phyloP scores from a whole-genome alignment of 805 yeast genomes.

The Metschnikowia gruessii region DNA sequence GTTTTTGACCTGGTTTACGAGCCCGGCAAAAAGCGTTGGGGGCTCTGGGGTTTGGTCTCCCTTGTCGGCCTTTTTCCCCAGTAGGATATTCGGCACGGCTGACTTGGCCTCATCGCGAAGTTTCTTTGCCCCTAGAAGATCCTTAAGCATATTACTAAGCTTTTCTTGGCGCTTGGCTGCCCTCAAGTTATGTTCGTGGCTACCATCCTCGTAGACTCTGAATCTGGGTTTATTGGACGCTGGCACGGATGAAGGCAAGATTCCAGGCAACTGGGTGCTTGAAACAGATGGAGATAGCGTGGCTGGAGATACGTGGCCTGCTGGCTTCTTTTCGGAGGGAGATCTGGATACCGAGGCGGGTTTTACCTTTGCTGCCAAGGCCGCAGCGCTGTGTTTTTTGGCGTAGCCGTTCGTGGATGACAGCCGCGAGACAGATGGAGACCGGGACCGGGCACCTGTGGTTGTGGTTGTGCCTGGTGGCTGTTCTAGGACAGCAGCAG shows the following conservation, averaged over 20 bases:
- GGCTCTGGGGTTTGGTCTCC: constrained; percentile 37
- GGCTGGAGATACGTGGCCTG: constrained; percentile 11
- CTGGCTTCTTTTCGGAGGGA: constrained; percentile 19
- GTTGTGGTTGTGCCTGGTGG: too few relatives aligned
- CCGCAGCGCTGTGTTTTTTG: constrained; percentile 11
- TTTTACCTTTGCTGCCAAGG: constrained; percentile 13
- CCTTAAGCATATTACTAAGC: constrained; percentile 69
- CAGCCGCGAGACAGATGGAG: constrained; percentile 21
- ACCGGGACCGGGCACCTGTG: constrained; percentile 5
- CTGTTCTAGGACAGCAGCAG: background rate
- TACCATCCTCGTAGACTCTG: constrained; percentile 59
- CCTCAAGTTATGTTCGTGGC: constrained; percentile 76
- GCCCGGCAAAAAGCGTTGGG: constrained; percentile 69
- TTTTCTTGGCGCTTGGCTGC: constrained; percentile 79
- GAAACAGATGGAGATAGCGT: constrained; percentile 15
- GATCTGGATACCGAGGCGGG: constrained; percentile 21
- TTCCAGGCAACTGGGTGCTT: constrained; percentile 14
- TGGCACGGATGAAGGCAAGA: constrained; percentile 6
- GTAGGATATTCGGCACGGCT: constrained; percentile 65
- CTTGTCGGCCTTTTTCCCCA: constrained; percentile 18
- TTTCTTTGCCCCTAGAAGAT: constrained; percentile 70
- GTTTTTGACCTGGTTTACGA: constrained; percentile 55
- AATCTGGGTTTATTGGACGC: constrained; percentile 44
- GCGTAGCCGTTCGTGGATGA: constrained; percentile 16
- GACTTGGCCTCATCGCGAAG: constrained; percentile 66